phyloP scores from a whole-genome alignment of 2,329 filamentous ascomycete species.

The Colletotrichum sp. region DNA sequence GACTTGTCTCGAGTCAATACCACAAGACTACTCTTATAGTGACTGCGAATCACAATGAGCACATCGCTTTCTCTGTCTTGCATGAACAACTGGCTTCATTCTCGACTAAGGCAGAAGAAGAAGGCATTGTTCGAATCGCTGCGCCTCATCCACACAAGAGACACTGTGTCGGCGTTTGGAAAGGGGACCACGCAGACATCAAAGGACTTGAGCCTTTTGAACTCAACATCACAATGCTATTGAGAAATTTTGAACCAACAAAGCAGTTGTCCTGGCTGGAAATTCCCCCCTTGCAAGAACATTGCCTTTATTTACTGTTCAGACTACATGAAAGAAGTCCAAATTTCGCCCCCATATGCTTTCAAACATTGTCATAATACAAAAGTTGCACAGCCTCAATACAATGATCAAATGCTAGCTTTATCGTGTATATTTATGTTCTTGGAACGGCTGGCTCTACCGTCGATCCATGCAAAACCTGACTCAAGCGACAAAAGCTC shows the following conservation, averaged over 20 bases:
- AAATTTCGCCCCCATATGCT: accelerated
- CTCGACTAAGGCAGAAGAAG: background rate
- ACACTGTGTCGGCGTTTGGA: background rate
- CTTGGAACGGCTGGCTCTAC: background rate
- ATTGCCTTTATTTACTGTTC: background rate
- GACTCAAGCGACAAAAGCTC: background rate
- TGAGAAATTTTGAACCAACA: background rate
- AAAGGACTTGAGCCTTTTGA: background rate
- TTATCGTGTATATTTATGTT: background rate
- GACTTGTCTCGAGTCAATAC: background rate
- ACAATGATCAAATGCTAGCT: background rate
- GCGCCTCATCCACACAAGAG: background rate
- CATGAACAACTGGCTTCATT: background rate
- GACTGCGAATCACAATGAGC: background rate
- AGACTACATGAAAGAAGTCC: background rate
- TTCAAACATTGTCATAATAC: background rate
- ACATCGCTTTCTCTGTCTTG: background rate
- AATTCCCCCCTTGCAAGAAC: background rate
- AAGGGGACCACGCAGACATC: background rate
- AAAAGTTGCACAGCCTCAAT: background rate
- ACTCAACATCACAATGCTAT: background rate
- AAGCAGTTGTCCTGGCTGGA: background rate
- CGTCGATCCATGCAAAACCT: background rate
- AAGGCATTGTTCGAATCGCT: background rate
- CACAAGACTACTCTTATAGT: background rate